phyloP scores from a whole-genome alignment of 352 stramenopile genomes.

The Phytophthora lateralis region DNA sequence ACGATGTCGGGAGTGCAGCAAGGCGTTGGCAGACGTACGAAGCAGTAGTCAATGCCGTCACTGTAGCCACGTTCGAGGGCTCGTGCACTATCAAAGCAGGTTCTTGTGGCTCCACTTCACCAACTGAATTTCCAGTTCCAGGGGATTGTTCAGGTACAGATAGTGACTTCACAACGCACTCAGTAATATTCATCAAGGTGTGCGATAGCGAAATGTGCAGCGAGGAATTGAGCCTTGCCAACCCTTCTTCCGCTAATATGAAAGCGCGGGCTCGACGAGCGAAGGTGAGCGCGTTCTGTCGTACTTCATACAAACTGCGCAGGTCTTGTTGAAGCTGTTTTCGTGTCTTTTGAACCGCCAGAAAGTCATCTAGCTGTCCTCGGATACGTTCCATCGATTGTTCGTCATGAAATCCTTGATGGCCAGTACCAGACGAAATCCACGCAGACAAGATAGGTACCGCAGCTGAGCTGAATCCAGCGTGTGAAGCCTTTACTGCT shows the following conservation, averaged over 20 bases:
- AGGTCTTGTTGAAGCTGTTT: constrained; percentile 25
- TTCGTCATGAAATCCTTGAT: constrained; percentile 27
- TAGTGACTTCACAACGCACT: constrained; percentile 13
- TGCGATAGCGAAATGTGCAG: constrained; percentile 26
- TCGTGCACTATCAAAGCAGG: neutral
- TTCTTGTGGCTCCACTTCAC: constrained; percentile 1
- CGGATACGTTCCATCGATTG: constrained; percentile 42
- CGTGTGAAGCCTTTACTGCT: constrained; percentile 8
- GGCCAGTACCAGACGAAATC: constrained; percentile 22
- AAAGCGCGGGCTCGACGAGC: constrained; percentile 30
- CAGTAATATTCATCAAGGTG: constrained; percentile 13
- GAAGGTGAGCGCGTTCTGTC: constrained; percentile 24
- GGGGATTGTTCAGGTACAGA: neutral
- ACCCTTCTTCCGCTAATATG: constrained; percentile 24
- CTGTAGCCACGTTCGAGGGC: constrained; percentile 2
- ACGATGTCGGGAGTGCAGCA: constrained; percentile 27
- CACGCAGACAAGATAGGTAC: constrained; percentile 31
- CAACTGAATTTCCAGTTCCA: neutral
- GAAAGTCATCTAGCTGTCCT: constrained; percentile 35
- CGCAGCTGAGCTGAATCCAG: constrained; percentile 7
- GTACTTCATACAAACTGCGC: constrained; percentile 2
- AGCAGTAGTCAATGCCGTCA: constrained; percentile 13
- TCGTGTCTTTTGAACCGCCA: constrained; percentile 16
- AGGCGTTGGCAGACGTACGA: constrained; percentile 36
- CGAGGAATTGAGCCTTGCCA: constrained; percentile 16